These are phyloP conservation scores for Sanghuangporus sanghuang DNA, from an alignment of 1,284 basidiomycete species.

Conservation along the genomic window DNA sequence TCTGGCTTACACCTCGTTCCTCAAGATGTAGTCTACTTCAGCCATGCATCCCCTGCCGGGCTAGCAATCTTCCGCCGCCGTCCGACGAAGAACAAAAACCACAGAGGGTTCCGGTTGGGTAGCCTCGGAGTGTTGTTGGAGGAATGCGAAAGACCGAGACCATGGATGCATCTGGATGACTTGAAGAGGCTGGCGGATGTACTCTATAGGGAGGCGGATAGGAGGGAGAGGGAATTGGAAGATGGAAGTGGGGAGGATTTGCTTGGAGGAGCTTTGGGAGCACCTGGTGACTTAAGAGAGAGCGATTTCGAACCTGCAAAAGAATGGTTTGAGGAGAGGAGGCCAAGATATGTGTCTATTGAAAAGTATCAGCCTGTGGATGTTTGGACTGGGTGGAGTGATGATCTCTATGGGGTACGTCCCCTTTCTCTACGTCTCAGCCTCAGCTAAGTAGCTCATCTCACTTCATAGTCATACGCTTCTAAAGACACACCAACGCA, in stretches of 20 bases:
- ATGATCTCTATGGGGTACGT: conserved; percentile 52
- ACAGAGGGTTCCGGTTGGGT: conserved; percentile 72
- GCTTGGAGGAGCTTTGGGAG: not conserved
- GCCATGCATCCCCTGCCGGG: conserved; percentile 60
- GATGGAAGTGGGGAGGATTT: conserved; percentile 4
- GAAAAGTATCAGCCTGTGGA: conserved; percentile 44
- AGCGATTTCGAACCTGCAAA: conserved; percentile 58
- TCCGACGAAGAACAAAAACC: conserved; percentile 51
- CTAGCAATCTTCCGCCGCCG: conserved; percentile 67
- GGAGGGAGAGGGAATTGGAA: conserved; percentile 27
- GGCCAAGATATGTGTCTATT: conserved; percentile 30
- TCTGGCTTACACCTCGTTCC: conserved; percentile 78
- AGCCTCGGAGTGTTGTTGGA: conserved; percentile 72
- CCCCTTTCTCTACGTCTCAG: not conserved
- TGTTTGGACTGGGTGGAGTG: conserved; percentile 61
- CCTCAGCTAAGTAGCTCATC: conserved; percentile 5
- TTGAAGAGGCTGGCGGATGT: conserved; percentile 53
- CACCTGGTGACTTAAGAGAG: conserved; percentile 29
- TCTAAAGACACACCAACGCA: conserved; percentile 45
- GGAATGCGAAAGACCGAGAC: conserved; percentile 54
- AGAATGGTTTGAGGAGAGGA: conserved; percentile 60
- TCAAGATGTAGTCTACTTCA: conserved; percentile 75
- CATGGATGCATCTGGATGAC: conserved; percentile 63
- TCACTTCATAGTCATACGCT: conserved; percentile 28
- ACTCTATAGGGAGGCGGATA: conserved; percentile 50